Conservation (phyloP, 208 protist genomes). For the Trypanosoma cruzi region DNA sequence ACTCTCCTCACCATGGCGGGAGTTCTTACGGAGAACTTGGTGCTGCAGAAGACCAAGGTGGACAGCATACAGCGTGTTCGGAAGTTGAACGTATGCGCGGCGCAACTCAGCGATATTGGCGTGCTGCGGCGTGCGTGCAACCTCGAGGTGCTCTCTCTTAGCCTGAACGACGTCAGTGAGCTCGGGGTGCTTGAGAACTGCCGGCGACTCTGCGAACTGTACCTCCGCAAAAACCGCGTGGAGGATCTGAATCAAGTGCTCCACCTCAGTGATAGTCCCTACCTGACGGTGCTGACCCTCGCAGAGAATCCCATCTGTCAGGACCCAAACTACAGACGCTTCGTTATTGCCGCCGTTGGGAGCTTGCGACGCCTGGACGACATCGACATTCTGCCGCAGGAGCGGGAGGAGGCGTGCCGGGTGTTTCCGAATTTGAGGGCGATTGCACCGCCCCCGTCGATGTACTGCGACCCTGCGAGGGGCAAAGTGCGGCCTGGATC, state of each 20-base stretch:
- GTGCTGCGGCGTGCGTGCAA: slow-evolving; percentile 62
- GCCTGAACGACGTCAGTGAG: slow-evolving; percentile 83
- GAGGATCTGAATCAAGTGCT: slow-evolving; percentile 88
- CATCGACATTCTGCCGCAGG: slow-evolving; percentile 60
- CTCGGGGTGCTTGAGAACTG: slow-evolving; percentile 78
- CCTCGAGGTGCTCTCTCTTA: slow-evolving; percentile 87
- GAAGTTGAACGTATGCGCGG: slow-evolving; percentile 90
- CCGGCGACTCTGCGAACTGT: slow-evolving; percentile 64
- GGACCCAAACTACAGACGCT: slow-evolving; percentile 89
- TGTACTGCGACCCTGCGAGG: slow-evolving; percentile 58
- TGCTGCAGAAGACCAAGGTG: slow-evolving; percentile 83
- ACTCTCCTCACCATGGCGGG: slow-evolving; percentile 58
- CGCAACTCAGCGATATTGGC: slow-evolving; percentile 84
- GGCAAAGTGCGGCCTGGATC: slow-evolving; percentile 33
- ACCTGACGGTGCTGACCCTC: slow-evolving; percentile 77
- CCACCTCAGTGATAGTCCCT: slow-evolving; percentile 68
- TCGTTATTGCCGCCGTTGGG: slow-evolving; percentile 83
- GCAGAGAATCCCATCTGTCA: slow-evolving; percentile 86
- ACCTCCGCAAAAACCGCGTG: slow-evolving; percentile 87
- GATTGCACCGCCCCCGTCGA: slow-evolving; percentile 76
- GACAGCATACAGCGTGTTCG: slow-evolving; percentile 77
- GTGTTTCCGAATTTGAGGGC: slow-evolving; percentile 80
- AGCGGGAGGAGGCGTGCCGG: slow-evolving; percentile 60
- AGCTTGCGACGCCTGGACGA: slow-evolving; percentile 77
- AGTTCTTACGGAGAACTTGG: slow-evolving; percentile 79